Evolutionary conservation across 2,329 filamentous ascomycete genomes (phyloP).

Genomic region (Pseudocercospora vitis): DNA sequence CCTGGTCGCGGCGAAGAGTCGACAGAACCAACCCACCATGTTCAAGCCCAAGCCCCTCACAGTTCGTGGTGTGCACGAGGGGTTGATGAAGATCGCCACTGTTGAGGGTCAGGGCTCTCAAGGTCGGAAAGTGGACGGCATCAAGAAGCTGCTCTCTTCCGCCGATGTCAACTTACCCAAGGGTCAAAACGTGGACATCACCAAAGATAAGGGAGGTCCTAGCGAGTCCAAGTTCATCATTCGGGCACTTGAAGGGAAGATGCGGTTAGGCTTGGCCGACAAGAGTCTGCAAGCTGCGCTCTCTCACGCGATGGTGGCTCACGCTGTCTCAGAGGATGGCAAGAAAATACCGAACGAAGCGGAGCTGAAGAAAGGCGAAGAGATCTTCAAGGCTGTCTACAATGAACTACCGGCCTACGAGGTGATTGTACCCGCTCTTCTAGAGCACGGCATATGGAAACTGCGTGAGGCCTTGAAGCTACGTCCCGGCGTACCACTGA

Average conservation of each 20-base stretch:
- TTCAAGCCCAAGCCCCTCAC: conserved; percentile 94
- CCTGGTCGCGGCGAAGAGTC: conserved; percentile 90
- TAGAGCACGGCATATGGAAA: conserved; percentile 81
- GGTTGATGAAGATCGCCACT: conserved; percentile 84
- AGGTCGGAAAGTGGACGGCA: conserved; percentile 84
- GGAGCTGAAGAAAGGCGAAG: conserved; percentile 79
- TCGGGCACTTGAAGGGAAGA: conserved; percentile 89
- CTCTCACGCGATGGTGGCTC: conserved; percentile 81
- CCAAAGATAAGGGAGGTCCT: conserved; percentile 85
- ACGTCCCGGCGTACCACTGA: conserved; percentile 88
- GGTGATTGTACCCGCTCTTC: conserved; percentile 85
- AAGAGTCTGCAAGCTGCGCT: conserved; percentile 87
- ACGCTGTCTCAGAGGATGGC: conserved; percentile 72
- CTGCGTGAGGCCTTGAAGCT: conserved; percentile 84
- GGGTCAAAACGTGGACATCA: conserved; percentile 71
- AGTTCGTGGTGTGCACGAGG: conserved; percentile 80
- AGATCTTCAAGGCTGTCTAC: conserved; percentile 78
- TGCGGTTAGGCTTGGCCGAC: conserved; percentile 87
- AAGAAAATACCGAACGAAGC: conserved; percentile 68
- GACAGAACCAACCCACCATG: conserved; percentile 94
- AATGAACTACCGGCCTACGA: conserved; percentile 95
- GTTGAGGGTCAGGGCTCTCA: conserved; percentile 84
- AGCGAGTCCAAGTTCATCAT: conserved; percentile 95
- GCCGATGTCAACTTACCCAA: conserved; percentile 75
- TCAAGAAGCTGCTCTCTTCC: conserved; percentile 93